Evolutionary conservation across 1,139 yeast genomes (phyloP).

Genomic region (Nakaseomyces kungkrabaensis): DNA sequence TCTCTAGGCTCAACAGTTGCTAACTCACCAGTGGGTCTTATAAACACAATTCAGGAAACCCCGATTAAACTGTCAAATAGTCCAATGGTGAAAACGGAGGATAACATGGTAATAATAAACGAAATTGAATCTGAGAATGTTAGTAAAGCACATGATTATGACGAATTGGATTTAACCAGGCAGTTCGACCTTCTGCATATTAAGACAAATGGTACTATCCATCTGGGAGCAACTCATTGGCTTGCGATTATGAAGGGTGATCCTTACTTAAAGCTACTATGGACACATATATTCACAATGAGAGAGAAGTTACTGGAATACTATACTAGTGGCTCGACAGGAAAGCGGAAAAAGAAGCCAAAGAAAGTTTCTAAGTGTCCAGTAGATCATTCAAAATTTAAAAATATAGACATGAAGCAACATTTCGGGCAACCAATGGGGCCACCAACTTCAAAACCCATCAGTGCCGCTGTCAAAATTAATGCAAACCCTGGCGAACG

Average conservation of each 20-base stretch:
- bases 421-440: neutral
- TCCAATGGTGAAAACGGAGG: slow-evolving; percentile 13
- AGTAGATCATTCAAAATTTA: slow-evolving; percentile 4
- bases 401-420: neutral
- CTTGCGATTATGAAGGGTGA: slow-evolving; percentile 45
- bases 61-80: slow-evolving; percentile 1
- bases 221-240: slow-evolving; percentile 45
- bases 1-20: neutral
- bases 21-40: neutral
- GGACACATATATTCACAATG: slow-evolving; percentile 42
- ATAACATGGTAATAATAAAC: slow-evolving; percentile 35
- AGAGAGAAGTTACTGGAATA: slow-evolving; percentile 35
- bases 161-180: slow-evolving; percentile 36
- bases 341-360: slow-evolving; percentile 8
- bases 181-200: slow-evolving; percentile 42
- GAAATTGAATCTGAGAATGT: slow-evolving; percentile 31
- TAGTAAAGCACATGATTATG: slow-evolving; percentile 24
- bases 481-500: neutral
- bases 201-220: slow-evolving; percentile 41
- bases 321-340: slow-evolving; percentile 9
- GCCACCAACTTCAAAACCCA: slow-evolving; percentile 1
- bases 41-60: neutral
- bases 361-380: slow-evolving; percentile 5
- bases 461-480: neutral
- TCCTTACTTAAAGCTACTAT: slow-evolving; percentile 39